Base-by-base conservation (phyloP, 2,329 filamentous ascomycete genomes). In the Stachybotrys chlorohalonatus region DNA sequence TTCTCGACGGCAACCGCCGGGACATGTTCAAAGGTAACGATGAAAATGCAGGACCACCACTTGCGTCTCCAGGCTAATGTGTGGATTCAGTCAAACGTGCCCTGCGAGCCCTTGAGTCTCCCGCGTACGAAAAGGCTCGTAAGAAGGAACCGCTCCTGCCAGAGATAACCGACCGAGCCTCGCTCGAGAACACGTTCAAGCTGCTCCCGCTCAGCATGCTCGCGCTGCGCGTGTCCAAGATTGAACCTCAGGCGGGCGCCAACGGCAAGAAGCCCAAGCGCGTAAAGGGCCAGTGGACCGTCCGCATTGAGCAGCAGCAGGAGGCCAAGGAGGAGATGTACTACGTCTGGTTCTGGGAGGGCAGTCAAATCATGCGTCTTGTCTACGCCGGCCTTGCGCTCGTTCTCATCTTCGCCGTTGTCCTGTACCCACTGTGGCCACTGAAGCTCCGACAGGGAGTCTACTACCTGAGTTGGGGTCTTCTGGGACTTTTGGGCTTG, bases 401-500 rank as follows among this genome's bases (percentile, higher is more conserved):
- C 49, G 76, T 89, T 11, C 75, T 86, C 58, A 92, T 99, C 65
- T 92, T 99, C 66, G 83, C 89, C 13, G 77, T 96, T 30, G 92
- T 99, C 57, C 84, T 96, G 66, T 99, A 99, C 77, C 94, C 94
- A 9, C 82, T 99, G 55, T 99, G 94, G 94, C 94, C 94, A 1
- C 81, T 96, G 58, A 85, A 90, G 69, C 76, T 99, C 73, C 84
- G 94, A 64, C 85, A 94, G 63, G 94, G 93, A 53, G 94, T 97
- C 51, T 99, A 95, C 89, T 97, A 99, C 71, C 79, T 97, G 47
- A 94, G 89, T 70, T 96, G 96, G 84, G 93, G 87, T 56, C 88
- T 95, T 81, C 80, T 99, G 60, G 87, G 90, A 48, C 77, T 97
- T 32, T 82, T 99, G 49, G 94, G 89, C 54, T 75, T 96, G 52